Conservation (phyloP, 257 asterid genomes). For the Petunia axillaris region DNA sequence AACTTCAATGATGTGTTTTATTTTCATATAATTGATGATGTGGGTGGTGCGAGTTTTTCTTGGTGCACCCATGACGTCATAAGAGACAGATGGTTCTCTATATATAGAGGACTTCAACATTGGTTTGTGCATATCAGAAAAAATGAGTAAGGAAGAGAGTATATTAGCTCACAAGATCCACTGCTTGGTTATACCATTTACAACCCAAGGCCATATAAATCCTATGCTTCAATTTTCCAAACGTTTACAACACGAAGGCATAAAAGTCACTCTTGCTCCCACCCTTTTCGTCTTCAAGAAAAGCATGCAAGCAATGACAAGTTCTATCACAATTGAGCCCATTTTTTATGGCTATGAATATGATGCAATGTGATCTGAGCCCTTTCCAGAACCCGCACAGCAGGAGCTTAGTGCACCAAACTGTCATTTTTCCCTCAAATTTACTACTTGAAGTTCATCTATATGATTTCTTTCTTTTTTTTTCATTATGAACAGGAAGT, state of each 20-base stretch:
- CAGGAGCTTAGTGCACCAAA: no score
- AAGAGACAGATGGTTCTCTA: no score
- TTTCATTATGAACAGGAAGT: no score
- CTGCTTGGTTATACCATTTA: slow-evolving; percentile 40
- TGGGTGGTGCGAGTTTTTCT: no score
- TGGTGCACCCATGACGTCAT: no score
- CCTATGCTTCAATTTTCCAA: slow-evolving; percentile 56
- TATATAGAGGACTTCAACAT: not conserved
- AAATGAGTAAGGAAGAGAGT: not conserved
- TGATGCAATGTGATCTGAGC: slow-evolving; percentile 30
- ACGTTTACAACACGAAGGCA: slow-evolving; percentile 35
- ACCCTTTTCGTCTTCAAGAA: slow-evolving; percentile 34
- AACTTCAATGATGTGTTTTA: no score
- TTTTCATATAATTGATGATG: no score
- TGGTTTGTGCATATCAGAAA: not conserved
- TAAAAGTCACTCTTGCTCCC: slow-evolving; percentile 38
- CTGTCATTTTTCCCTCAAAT: no score
- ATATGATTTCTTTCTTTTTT: no score
- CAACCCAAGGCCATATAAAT: slow-evolving; percentile 57
- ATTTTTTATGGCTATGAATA: slow-evolving; percentile 50
- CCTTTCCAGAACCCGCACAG: no score
- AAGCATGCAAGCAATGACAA: slow-evolving; percentile 29
- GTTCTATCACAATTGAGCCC: slow-evolving; percentile 34
- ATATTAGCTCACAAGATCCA: slow-evolving; percentile 25
- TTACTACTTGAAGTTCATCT: no score